Conservation (phyloP, 768 basidiomycete genomes). For the Podaxis sp. region DNA sequence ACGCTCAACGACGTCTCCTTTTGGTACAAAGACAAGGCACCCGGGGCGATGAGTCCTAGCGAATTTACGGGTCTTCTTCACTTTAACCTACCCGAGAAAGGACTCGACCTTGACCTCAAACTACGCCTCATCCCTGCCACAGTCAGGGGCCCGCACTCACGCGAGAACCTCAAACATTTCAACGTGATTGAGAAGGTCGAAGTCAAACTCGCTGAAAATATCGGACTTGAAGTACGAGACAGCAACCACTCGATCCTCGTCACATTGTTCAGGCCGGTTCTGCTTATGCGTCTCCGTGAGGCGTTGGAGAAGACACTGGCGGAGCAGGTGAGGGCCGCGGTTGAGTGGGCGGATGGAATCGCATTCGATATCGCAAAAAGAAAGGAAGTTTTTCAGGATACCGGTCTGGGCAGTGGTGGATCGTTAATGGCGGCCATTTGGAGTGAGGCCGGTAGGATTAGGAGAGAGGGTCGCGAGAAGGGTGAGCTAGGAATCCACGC, state of each 20-base stretch:
- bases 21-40: conserved; percentile 61
- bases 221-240: conserved; percentile 49
- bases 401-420: conserved; percentile 47
- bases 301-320: conserved; percentile 56
- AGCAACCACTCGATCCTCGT: conserved; percentile 62
- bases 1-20: conserved; percentile 64
- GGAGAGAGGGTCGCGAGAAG: conserved; percentile 29
- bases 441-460: conserved; percentile 64
- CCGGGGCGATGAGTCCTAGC: conserved; percentile 43
- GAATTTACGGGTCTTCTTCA: conserved; percentile 61
- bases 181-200: conserved; percentile 52
- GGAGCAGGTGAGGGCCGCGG: conserved; percentile 44
- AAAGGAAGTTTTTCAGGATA: conserved; percentile 60
- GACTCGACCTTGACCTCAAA: conserved; percentile 65
- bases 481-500: conserved; percentile 42
- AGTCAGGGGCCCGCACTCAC: conserved; percentile 32
- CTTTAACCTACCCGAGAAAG: conserved; percentile 59
- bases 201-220: conserved; percentile 53
- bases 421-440: conserved; percentile 57
- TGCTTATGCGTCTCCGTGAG: conserved; percentile 51
- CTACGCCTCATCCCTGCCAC: conserved; percentile 58
- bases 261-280: conserved; percentile 58
- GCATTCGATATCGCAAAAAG: conserved; percentile 57
- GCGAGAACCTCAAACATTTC: conserved; percentile 44
- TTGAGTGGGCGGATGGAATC: conserved; percentile 52